Evolutionary conservation across 2,329 filamentous ascomycete species (phyloP).

Genomic region (Tolypocladium amazonense): DNA sequence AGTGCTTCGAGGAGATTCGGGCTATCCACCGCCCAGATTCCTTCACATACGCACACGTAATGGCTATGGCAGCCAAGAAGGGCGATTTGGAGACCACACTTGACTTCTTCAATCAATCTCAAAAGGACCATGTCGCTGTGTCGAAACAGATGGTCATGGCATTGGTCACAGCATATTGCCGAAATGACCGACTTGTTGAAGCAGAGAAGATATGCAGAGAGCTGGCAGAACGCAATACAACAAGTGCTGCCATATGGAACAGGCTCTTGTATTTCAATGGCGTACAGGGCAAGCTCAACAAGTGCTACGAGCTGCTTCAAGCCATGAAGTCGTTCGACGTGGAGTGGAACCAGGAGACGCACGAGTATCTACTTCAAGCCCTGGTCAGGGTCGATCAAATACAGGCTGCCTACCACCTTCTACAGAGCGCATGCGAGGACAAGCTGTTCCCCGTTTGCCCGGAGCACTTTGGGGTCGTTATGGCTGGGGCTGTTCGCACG

Average conservation of each 20-base stretch:
- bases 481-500: slow-evolving; percentile 37
- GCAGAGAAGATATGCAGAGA: slow-evolving; percentile 32
- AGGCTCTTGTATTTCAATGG: slow-evolving; percentile 61
- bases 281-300: slow-evolving; percentile 41
- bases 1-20: slow-evolving; percentile 51
- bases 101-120: slow-evolving; percentile 53
- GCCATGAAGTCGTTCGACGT: slow-evolving; percentile 36
- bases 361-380: slow-evolving; percentile 36
- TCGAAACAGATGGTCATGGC: slow-evolving; percentile 49
- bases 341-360: slow-evolving; percentile 38
- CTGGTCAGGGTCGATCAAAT: slow-evolving; percentile 38
- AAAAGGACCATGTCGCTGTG: slow-evolving; percentile 37
- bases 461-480: slow-evolving; percentile 42
- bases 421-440: slow-evolving; percentile 32
- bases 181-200: slow-evolving; percentile 23
- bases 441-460: slow-evolving; percentile 32
- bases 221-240: slow-evolving; percentile 39
- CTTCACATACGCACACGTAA: slow-evolving; percentile 61
- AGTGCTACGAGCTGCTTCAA: slow-evolving; percentile 36
- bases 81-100: slow-evolving; percentile 65
- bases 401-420: slow-evolving; percentile 36
- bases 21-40: slow-evolving; percentile 41
- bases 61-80: slow-evolving; percentile 57
- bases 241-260: slow-evolving; percentile 64
- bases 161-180: slow-evolving; percentile 57